Percentiles rank a stretch among this genome's conserved stretches.
Evolutionary conservation across 2,329 filamentous ascomycete genomes (phyloP).

Genomic region (Cadophora luteo-olivacea): DNA sequence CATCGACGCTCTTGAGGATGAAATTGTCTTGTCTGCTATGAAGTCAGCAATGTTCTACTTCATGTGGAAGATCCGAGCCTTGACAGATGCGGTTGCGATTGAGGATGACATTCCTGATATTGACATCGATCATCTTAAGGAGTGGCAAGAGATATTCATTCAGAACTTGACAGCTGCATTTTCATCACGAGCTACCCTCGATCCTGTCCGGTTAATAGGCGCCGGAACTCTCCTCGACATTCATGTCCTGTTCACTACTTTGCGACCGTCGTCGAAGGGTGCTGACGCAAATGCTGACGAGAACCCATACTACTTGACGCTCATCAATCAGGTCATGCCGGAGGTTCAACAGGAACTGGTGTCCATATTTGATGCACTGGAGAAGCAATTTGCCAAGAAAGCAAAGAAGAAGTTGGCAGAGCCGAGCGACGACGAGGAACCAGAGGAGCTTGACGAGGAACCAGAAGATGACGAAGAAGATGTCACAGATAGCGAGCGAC

Average conservation of each 20-base stretch:
- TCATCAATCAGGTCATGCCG: constrained; percentile 73
- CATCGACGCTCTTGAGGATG: constrained; percentile 81
- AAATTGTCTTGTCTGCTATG: constrained; percentile 77
- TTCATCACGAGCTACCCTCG: constrained; percentile 71
- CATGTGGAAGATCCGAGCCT: constrained; percentile 83
- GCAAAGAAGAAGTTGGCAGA: constrained; percentile 66
- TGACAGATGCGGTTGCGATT: constrained; percentile 60
- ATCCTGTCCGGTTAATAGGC: constrained; percentile 78
- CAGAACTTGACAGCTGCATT: constrained; percentile 71
- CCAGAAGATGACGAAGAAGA: constrained; percentile 65
- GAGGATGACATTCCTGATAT: constrained; percentile 62
- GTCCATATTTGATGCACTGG: constrained; percentile 77
- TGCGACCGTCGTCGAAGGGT: constrained; percentile 58
- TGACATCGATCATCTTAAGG: constrained; percentile 65
- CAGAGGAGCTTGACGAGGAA: constrained; percentile 67
- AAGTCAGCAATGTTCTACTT: constrained; percentile 86
- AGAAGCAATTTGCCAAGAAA: constrained; percentile 79
- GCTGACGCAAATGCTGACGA: constrained; percentile 54
- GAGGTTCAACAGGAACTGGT: constrained; percentile 71
- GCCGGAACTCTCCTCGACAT: constrained; percentile 82
- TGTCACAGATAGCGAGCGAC: constrained; percentile 62
- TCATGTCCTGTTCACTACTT: constrained; percentile 77
- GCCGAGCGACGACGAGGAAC: constrained; percentile 75
- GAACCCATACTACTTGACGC: constrained; percentile 61
- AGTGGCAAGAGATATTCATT: constrained; percentile 62